Evolutionary conservation across 768 basidiomycete species (phyloP), one percentile per base, ranked within the genome.

Genomic region (Pleurotus pulmonarius): DNA sequence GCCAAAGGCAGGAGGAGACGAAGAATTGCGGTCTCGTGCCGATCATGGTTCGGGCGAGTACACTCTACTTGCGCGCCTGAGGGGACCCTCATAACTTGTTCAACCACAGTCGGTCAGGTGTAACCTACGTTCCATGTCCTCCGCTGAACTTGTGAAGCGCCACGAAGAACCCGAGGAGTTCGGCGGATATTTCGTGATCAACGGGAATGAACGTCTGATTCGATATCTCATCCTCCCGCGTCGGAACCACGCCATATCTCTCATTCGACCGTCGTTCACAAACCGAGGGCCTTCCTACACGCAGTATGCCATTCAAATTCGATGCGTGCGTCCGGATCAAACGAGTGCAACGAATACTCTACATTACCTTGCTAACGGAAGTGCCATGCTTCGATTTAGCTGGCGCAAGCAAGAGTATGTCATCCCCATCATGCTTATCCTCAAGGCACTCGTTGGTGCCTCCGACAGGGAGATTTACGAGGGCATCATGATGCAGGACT

Each of bases 351-450:
- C 97, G 45, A 98, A 98, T 72, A 92, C 89, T 16, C 83, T 99
- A n/a, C 97, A 99, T 69, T 99, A 98, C 70, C 86, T 98, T 43
- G 87, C 92, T 15, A 96, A 95, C 61, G 97, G 97, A 45, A 94
- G 86, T 62, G 92, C 95, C n/a, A 98, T 94, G 80, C 73, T 98
- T 15, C 87, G 97, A 16, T 98, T 99, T 73, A 91, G 85, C 67
- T 97, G 92, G 92, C 77, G 96, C 53, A 99, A 98, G 72, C 91
- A 96, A 68, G 97, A 99, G 81, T 99, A 95, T 68, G 91, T 96
- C 55, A 92, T 99, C 41, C 97, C 97, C 4, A 90, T 98, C 70
- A 94, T 98, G 87, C 83, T 99, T 44, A 80, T 98, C 64, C 81
- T 99, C 62, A 98, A 98, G 67, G 95, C 94, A 24, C 82, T 98